These are phyloP conservation scores for Fomitopsis palustris DNA, from an alignment of 1,284 basidiomycete species.

Conservation along the genomic window DNA sequence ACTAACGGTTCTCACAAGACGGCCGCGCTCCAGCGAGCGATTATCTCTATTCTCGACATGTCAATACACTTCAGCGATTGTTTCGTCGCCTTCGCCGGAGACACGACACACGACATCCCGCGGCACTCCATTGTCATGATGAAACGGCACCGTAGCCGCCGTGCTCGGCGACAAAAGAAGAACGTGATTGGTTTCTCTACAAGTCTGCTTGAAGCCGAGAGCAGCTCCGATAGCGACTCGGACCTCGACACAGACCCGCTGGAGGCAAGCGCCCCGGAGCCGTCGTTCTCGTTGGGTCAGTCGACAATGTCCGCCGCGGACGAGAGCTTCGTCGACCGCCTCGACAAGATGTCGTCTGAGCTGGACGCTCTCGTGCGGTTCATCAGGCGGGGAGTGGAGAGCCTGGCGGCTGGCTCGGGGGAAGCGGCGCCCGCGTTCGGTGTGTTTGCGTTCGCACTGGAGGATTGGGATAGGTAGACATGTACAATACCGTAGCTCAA, in stretches of 20 bases:
- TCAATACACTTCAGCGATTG: constrained; percentile 62
- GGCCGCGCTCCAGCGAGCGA: constrained; percentile 55
- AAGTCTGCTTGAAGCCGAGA: constrained; percentile 23
- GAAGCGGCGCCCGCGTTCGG: constrained; percentile 64
- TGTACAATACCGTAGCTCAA: background rate
- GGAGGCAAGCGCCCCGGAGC: constrained; percentile 28
- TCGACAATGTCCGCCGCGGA: constrained; percentile 36
- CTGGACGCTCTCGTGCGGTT: constrained; percentile 69
- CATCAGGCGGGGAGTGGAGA: constrained; percentile 63
- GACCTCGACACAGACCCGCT: constrained; percentile 22
- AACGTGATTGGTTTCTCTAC: constrained; percentile 63
- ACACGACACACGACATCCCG: constrained; percentile 57
- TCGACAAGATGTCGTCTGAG: constrained; percentile 65
- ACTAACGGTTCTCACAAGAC: constrained; percentile 38
- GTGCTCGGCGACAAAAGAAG: constrained; percentile 45
- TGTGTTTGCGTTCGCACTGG: constrained; percentile 71
- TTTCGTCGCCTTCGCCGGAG: constrained; percentile 58
- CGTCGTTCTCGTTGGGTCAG: constrained; percentile 44
- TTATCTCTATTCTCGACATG: constrained; percentile 73
- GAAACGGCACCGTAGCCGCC: constrained; percentile 55
- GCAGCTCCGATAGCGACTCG: constrained; percentile 39
- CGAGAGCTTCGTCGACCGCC: constrained; percentile 41
- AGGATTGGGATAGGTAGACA: constrained; percentile 68
- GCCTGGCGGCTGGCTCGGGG: constrained; percentile 48
- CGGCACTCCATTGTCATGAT: constrained; percentile 50